Evolutionary conservation across 257 asterid genomes (phyloP), one percentile per base, ranked within the genome.

Genomic region (Henckelia pumila): DNA sequence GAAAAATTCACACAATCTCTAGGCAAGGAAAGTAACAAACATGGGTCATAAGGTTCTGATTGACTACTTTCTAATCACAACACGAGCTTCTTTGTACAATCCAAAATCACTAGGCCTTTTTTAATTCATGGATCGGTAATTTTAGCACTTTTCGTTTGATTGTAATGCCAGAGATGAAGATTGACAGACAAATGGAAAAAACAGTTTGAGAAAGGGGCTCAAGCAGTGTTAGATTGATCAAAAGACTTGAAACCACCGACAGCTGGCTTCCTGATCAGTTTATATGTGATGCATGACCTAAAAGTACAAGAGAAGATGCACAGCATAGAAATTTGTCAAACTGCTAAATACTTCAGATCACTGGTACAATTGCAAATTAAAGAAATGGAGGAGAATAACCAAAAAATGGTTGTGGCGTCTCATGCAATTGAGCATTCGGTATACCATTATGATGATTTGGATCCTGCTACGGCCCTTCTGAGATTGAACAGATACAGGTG

Each of bases 1-100:
- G 56, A 66, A 29, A 67, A 25, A 63, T 52, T 29, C 55, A 67
- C 11, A 40, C 59, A 59, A 20, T 66, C 23, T 13, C 72, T 65
- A 7, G 30, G 40, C 7, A 61, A 70, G 63, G 57, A 64, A 67
- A 69, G 73, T 33, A 56, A 30, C 40, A 37, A 33, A 23, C 28
- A 44, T 8, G 28, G 56, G 56, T 44, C 29, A 22, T 63, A 16
- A 40, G 25, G 7, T 67, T 16, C 57, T 56, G 56, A 70, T 28
- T 32, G 26, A n/a, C 23, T 28, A 56, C 64, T 62, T 50, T 50
- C 10, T 59, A 30, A 23, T 47, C 71, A 60, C 47, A 17, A 40
- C 16, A 55, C 30, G 68, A n/a, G 37, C 14, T 20, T 67, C 64
- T 64, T 17, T 33, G 25, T 56, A 70, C 63, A 49, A 70, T 10